These are phyloP conservation scores for Leishmania lainsoni DNA, from an alignment of 208 protist species.

Conservation along the genomic window DNA sequence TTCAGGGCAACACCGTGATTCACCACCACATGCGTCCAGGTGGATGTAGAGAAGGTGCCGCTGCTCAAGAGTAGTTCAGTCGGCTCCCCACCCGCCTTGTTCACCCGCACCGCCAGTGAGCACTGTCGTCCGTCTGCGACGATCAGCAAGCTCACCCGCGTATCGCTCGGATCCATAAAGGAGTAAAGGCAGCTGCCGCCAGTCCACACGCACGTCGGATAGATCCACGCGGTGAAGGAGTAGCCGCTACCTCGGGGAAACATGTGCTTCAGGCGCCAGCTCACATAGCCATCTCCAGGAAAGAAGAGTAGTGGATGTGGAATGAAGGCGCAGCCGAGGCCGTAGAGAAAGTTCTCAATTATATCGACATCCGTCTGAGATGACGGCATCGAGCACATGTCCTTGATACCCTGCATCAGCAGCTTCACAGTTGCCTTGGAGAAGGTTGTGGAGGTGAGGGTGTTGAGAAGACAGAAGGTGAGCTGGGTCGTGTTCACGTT, in stretches of 20 bases:
- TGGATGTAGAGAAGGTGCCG: slow-evolving; percentile 51
- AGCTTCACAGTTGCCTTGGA: slow-evolving; percentile 35
- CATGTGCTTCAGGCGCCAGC: slow-evolving; percentile 44
- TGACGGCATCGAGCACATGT: slow-evolving; percentile 49
- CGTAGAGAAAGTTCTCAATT: slow-evolving; percentile 74
- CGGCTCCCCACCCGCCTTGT: slow-evolving; percentile 30
- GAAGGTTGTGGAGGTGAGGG: slow-evolving; percentile 59
- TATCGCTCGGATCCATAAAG: slow-evolving; percentile 52
- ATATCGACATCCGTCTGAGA: slow-evolving; percentile 74
- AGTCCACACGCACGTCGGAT: slow-evolving; percentile 76
- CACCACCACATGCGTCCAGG: slow-evolving; percentile 83
- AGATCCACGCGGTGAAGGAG: slow-evolving; percentile 79
- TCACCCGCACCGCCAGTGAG: slow-evolving; percentile 57
- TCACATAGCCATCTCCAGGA: slow-evolving; percentile 62
- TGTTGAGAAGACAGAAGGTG: slow-evolving; percentile 61
- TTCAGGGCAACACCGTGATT: slow-evolving; percentile 58
- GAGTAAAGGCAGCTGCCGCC: slow-evolving; percentile 79
- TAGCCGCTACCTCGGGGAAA: slow-evolving; percentile 55
- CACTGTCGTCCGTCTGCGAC: slow-evolving; percentile 76
- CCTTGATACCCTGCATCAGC: slow-evolving; percentile 56
- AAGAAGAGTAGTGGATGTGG: slow-evolving; percentile 65
- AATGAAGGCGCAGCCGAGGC: slow-evolving; percentile 46
- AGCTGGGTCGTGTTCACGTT: slow-evolving; percentile 72
- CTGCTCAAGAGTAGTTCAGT: slow-evolving; percentile 44
- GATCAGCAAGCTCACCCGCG: slow-evolving; percentile 48